These are phyloP conservation scores for Neocallimastix lanati DNA, from an alignment of 192 early-diverging fungal species.

Conservation along the genomic window DNA sequence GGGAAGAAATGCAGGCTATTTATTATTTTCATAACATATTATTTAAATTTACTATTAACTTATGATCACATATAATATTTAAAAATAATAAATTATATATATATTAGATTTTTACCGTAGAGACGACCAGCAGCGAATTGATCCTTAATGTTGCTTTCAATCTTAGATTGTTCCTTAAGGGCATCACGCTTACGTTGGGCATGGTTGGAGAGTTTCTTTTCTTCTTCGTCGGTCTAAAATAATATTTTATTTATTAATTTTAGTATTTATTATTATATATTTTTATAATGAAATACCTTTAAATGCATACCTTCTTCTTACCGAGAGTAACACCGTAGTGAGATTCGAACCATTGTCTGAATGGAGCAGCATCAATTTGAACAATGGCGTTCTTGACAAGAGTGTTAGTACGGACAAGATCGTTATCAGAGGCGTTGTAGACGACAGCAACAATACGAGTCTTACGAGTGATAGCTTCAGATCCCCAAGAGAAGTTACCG, in stretches of 20 bases:
- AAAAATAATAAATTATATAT: no score
- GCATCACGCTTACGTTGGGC: constrained; percentile 69
- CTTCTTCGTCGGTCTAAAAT: constrained; percentile 35
- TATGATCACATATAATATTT: no score
- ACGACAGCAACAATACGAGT: constrained; percentile 85
- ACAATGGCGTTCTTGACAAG: constrained; percentile 90
- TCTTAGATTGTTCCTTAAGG: constrained; percentile 64
- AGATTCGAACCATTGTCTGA: constrained; percentile 98
- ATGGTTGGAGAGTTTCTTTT: constrained; percentile 78
- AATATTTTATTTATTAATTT: no score
- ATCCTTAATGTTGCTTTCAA: constrained; percentile 74
- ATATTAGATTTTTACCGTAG: constrained; percentile 17
- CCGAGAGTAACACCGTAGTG: constrained; percentile 84
- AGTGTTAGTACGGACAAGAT: constrained; percentile 98
- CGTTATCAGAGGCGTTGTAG: constrained; percentile 99
- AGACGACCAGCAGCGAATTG: constrained; percentile 89
- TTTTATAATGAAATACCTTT: no score
- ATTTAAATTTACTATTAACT: no score
- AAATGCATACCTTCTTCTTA: constrained; percentile 35
- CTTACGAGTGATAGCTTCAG: constrained; percentile 86
- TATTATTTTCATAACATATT: no score
- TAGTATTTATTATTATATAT: no score
- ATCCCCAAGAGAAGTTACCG: constrained; percentile 93
- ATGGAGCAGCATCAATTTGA: constrained; percentile 96
- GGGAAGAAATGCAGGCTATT: constrained; percentile 84